Conservation (phyloP, 2,329 filamentous ascomycete species). For the Elsinoe necatrix region DNA sequence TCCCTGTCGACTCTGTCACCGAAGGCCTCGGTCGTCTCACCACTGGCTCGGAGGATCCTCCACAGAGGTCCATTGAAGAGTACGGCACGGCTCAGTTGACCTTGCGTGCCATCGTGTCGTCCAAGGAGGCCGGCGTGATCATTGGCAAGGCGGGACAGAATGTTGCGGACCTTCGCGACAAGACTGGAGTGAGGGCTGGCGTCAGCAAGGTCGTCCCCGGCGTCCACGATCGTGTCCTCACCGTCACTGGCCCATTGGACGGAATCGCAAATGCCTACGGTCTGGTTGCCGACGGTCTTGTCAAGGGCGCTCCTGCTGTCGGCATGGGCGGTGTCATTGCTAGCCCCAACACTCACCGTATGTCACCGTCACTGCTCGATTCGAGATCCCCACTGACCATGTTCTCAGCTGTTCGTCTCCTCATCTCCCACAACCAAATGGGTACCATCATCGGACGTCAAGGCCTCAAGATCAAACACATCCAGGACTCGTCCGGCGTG, state of each 20-base stretch:
- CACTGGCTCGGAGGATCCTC: constrained; percentile 55
- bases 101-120: constrained; percentile 93
- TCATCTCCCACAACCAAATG: constrained; percentile 99
- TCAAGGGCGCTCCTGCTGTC: constrained; percentile 89
- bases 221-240: constrained; percentile 93
- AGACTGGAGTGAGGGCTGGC: constrained; percentile 94
- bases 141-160: constrained; percentile 99
- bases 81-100: constrained; percentile 90
- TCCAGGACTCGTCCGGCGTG: constrained; percentile 91
- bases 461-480: constrained; percentile 98
- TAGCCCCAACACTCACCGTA: constrained; percentile 90
- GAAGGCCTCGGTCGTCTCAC: constrained; percentile 37
- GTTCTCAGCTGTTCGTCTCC: constrained; percentile 75
- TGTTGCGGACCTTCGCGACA: constrained; percentile 90
- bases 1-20: constrained; percentile 30
- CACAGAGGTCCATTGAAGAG: constrained; percentile 93
- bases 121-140: constrained; percentile 97
- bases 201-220: constrained; percentile 98
- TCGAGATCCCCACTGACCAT: constrained; percentile 21
- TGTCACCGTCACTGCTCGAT: constrained; percentile 33
- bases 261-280: constrained; percentile 87
- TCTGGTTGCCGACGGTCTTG: constrained; percentile 79
- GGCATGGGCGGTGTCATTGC: constrained; percentile 89
- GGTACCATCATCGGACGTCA: constrained; percentile 96
- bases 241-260: constrained; percentile 83